A percentile compares a stretch with the other conserved stretches of the same genome.
Evolutionary conservation across 306 rosid genomes (phyloP).

Genomic region (Cucurbita argyrosperma): DNA sequence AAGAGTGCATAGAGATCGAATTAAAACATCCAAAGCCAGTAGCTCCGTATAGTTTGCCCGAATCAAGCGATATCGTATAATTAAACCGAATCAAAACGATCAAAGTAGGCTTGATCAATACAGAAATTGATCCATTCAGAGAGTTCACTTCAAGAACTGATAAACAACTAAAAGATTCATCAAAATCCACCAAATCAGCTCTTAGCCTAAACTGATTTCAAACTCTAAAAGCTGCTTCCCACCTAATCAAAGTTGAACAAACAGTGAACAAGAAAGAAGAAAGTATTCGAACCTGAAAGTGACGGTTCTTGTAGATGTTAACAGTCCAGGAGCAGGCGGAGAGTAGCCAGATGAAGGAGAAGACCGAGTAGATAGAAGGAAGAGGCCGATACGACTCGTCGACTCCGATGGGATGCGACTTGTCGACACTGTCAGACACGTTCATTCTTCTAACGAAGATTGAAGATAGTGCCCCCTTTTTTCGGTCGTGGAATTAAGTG

Average conservation of each 20-base stretch:
- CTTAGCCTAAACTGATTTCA: neutral
- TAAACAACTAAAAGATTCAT: neutral
- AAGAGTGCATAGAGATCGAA: neutral
- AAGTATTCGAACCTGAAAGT: conserved; percentile 42
- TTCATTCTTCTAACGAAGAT: neutral
- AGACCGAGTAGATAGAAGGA: conserved; percentile 61
- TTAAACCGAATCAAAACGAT: neutral
- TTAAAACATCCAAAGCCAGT: neutral
- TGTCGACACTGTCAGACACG: conserved; percentile 13
- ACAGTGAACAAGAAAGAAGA: neutral
- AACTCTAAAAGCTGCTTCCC: neutral
- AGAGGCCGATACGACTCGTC: conserved; percentile 67
- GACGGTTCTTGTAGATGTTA: conserved; percentile 72
- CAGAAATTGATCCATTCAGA: neutral
- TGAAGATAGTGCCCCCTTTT: neutral
- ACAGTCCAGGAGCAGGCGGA: conserved; percentile 80
- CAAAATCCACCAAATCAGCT: neutral
- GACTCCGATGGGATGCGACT: conserved; percentile 17
- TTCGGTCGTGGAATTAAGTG: neutral
- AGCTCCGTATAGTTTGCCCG: neutral
- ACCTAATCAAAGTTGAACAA: neutral
- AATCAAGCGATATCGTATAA: neutral
- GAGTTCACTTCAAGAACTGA: neutral
- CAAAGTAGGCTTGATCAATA: neutral
- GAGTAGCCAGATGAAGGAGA: conserved; percentile 64